phyloP scores from a whole-genome alignment of 202 grass and related monocot genomes.

The Saccharum hybrid region DNA sequence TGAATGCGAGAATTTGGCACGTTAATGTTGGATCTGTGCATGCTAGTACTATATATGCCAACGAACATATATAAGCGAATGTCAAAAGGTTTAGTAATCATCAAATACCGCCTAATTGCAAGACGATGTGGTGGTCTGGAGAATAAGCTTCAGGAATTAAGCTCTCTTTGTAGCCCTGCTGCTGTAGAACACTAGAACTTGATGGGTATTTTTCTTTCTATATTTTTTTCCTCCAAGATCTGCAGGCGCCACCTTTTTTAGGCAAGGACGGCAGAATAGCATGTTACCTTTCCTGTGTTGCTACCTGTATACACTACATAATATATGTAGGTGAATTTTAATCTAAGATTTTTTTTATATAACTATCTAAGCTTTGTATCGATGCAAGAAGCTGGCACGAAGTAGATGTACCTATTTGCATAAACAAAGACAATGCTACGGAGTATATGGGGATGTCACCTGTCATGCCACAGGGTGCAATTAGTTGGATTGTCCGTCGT shows the following conservation, averaged over 20 bases:
- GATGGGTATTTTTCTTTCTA: not conserved
- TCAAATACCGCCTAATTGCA: not conserved
- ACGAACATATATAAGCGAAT: slow-evolving; percentile 4
- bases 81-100: not conserved
- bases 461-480: slow-evolving; percentile 31
- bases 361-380: slow-evolving; percentile 10
- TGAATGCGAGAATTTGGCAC: slow-evolving; percentile 14
- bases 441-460: slow-evolving; percentile 9
- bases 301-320: not conserved
- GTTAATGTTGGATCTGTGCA: slow-evolving; percentile 41
- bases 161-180: not conserved
- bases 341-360: not conserved
- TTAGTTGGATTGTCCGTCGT: slow-evolving; percentile 38
- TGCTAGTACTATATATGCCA: not conserved
- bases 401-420: slow-evolving; percentile 24
- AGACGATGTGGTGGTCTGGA: slow-evolving; percentile 3
- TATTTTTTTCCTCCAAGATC: not conserved
- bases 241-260: not conserved
- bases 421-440: slow-evolving; percentile 29
- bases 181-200: not conserved
- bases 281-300: not conserved
- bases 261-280: not conserved
- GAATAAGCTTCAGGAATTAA: not conserved
- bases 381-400: slow-evolving; percentile 16
- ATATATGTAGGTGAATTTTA: not conserved